Percentiles rank a stretch among this genome's conserved stretches.
Evolutionary conservation across 192 early-diverging fungal species (phyloP).

Genomic region (Haplosporangium gracile): DNA sequence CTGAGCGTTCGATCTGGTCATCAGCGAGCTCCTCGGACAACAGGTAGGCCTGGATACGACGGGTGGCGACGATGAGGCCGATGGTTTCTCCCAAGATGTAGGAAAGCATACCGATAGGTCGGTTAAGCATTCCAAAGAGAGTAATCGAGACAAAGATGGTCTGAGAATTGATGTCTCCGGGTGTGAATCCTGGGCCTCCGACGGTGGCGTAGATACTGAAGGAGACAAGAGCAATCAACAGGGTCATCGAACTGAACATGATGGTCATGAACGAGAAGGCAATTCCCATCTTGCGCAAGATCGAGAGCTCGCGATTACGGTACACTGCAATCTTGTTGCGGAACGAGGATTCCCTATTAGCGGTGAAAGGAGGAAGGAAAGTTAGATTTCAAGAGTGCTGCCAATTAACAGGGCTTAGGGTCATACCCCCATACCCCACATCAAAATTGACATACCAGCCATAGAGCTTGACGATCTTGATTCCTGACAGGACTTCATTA

Average conservation of each 20-base stretch:
- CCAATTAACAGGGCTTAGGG: not conserved
- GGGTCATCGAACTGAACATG: slow-evolving; percentile 29
- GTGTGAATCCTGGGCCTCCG: slow-evolving; percentile 29
- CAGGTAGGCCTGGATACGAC: slow-evolving; percentile 30
- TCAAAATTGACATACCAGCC: not conserved
- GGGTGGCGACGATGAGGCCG: slow-evolving; percentile 18
- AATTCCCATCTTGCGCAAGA: slow-evolving; percentile 32
- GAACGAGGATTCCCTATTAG: slow-evolving; percentile 28
- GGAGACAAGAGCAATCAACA: slow-evolving; percentile 39
- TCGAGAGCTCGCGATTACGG: slow-evolving; percentile 24
- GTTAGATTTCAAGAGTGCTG: not conserved
- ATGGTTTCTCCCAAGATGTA: slow-evolving; percentile 21
- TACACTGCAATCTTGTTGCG: slow-evolving; percentile 4
- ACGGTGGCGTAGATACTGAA: slow-evolving; percentile 38
- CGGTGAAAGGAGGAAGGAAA: not conserved
- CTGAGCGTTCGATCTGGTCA: slow-evolving; percentile 4
- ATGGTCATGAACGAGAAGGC: slow-evolving; percentile 30
- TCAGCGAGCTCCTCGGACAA: slow-evolving; percentile 25
- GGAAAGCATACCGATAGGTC: slow-evolving; percentile 34
- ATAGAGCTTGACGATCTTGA: slow-evolving; percentile 33
- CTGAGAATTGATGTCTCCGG: slow-evolving; percentile 31
- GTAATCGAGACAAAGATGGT: slow-evolving; percentile 38
- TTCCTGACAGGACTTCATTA: slow-evolving; percentile 9
- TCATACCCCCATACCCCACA: not conserved
- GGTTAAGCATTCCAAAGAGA: slow-evolving; percentile 37